A percentile compares a stretch with the other conserved stretches of the same genome.
phyloP scores from a whole-genome alignment of 352 stramenopile genomes.

The Pythium plurisporium region DNA sequence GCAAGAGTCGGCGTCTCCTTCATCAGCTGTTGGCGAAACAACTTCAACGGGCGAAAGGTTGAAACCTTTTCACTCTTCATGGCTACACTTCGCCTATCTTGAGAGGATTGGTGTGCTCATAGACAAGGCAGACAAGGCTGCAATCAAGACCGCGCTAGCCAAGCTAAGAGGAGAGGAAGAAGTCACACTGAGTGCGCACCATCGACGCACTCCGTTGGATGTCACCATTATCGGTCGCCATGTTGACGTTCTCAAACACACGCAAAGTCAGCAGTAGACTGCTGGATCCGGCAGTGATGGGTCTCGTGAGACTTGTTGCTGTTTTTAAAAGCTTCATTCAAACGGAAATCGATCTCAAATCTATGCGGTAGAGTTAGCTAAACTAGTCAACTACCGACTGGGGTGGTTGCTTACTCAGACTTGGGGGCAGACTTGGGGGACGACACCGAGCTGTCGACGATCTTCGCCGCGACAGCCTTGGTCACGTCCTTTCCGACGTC shows the following conservation, averaged over 20 bases:
- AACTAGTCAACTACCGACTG: too few species aligned
- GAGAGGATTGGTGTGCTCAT: neutral
- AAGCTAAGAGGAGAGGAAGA: neutral
- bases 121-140: conserved; percentile 14
- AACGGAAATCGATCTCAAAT: conserved; percentile 22
- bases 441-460: conserved; percentile 51
- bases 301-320: neutral
- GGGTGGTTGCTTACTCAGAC: conserved; percentile 21
- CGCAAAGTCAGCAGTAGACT: neutral
- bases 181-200: neutral
- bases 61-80: neutral
- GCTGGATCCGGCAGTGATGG: neutral
- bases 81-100: conserved; percentile 13
- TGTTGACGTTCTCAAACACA: neutral
- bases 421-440: conserved; percentile 23
- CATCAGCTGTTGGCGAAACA: conserved; percentile 15
- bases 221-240: conserved; percentile 5
- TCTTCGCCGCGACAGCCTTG: conserved; percentile 69
- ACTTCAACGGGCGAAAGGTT: conserved; percentile 24
- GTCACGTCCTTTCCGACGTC: conserved; percentile 74
- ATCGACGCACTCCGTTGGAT: conserved; percentile 1
- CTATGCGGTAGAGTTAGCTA: conserved; percentile 20
- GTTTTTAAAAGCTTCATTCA: conserved; percentile 19
- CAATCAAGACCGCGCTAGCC: conserved; percentile 3
- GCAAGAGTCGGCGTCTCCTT: neutral